phyloP scores from a whole-genome alignment of 176 grass and related monocot species.

The Hordeum marinum region DNA sequence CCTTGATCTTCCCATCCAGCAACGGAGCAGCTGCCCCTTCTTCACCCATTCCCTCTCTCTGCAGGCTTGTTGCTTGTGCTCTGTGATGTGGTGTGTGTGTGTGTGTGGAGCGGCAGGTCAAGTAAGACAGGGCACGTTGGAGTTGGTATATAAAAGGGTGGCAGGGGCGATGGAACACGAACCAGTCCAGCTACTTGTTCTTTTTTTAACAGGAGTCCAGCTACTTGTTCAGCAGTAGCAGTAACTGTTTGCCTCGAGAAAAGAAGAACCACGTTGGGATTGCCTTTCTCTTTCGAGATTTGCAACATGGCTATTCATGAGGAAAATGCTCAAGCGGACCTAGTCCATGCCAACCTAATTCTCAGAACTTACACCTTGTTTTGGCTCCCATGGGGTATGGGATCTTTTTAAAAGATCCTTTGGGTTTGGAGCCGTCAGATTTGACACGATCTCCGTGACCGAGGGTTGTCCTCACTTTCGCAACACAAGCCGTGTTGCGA shows the following conservation, averaged over 20 bases:
- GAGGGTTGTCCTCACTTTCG: too few species aligned
- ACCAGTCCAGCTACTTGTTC: neutral
- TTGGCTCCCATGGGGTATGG: too few species aligned
- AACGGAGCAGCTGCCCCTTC: slow-evolving; percentile 12
- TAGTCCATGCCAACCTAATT: too few species aligned
- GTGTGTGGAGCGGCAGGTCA: neutral
- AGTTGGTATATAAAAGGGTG: neutral
- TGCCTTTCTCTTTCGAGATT: too few species aligned
- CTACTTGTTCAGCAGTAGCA: neutral
- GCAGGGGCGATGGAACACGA: neutral
- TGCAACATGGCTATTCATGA: too few species aligned
- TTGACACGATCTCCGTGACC: too few species aligned
- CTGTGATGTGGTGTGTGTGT: too few species aligned
- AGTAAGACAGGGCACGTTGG: neutral
- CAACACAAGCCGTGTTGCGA: too few species aligned
- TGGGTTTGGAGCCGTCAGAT: too few species aligned
- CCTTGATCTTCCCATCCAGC: neutral
- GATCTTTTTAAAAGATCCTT: too few species aligned
- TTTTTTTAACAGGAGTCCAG: neutral
- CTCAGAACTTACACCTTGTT: too few species aligned
- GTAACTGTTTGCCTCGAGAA: neutral
- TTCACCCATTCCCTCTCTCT: slow-evolving; percentile 7
- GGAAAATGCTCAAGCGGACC: too few species aligned
- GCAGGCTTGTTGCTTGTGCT: neutral
- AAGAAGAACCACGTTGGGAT: neutral